Conservation (phyloP, 2,329 filamentous ascomycete genomes). For the Cercospora sp. region DNA sequence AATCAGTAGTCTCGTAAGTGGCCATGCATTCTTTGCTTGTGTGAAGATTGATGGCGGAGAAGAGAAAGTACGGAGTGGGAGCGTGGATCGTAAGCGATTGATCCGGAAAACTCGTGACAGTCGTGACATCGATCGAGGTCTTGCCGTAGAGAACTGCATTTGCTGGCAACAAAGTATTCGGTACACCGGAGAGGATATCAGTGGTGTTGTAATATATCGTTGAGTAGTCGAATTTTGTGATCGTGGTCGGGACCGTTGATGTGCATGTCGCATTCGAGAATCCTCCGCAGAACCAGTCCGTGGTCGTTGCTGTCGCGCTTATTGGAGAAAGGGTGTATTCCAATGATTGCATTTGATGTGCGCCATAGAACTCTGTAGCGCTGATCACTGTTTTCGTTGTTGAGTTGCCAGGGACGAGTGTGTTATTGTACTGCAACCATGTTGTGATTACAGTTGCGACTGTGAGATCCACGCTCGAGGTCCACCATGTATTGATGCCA, state of each 20-base stretch:
- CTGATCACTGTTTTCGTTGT: slow-evolving; percentile 13
- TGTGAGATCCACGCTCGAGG: slow-evolving; percentile 14
- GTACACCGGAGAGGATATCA: slow-evolving; percentile 11
- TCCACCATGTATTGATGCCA: slow-evolving; percentile 20
- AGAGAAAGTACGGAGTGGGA: slow-evolving; percentile 14
- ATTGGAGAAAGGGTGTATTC: slow-evolving; percentile 3
- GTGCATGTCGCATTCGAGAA: slow-evolving; percentile 3
- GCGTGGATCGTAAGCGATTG: slow-evolving; percentile 12
- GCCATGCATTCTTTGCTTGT: slow-evolving; percentile 6
- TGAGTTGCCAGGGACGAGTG: slow-evolving; percentile 14
- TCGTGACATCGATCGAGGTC: slow-evolving; percentile 7
- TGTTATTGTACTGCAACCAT: slow-evolving; percentile 21
- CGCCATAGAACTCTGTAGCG: slow-evolving; percentile 8
- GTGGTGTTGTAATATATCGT: slow-evolving; percentile 10
- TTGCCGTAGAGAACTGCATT: slow-evolving; percentile 15
- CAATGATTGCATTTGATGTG: not conserved
- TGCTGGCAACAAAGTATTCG: slow-evolving; percentile 4
- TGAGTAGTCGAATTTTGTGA: not conserved
- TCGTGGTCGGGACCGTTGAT: not conserved
- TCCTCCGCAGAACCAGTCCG: not conserved
- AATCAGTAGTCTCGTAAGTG: not conserved
- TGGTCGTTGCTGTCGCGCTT: slow-evolving; percentile 3
- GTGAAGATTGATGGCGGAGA: slow-evolving; percentile 6
- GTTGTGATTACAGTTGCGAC: slow-evolving; percentile 17
- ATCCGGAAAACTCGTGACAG: slow-evolving; percentile 7